phyloP scores from a whole-genome alignment of 306 rosid genomes.

The Corylus heterophylla region DNA sequence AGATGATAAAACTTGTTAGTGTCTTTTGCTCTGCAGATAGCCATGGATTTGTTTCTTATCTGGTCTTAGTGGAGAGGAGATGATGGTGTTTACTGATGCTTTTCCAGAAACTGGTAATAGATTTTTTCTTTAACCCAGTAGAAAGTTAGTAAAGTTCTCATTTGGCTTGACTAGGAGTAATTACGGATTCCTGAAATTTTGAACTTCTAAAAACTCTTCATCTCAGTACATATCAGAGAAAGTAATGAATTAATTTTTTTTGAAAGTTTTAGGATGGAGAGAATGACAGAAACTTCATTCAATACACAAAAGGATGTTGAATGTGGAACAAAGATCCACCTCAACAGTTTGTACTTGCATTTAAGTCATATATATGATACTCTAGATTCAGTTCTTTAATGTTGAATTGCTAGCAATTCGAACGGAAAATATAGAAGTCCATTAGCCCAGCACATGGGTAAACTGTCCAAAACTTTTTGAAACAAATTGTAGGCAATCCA shows the following conservation, averaged over 20 bases:
- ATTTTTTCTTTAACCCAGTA: neutral
- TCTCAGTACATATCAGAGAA: neutral
- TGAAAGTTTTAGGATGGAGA: neutral
- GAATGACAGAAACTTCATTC: neutral
- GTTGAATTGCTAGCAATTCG: too few species aligned
- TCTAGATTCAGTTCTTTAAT: too few species aligned
- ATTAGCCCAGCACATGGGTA: too few species aligned
- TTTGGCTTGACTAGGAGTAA: neutral
- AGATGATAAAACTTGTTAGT: neutral
- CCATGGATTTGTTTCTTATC: slow-evolving; percentile 88
- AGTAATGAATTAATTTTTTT: neutral
- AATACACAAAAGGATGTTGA: too few species aligned
- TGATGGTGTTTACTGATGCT: slow-evolving; percentile 91
- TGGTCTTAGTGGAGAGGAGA: slow-evolving; percentile 87
- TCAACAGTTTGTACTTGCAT: too few species aligned
- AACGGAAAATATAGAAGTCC: too few species aligned
- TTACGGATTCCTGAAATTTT: neutral
- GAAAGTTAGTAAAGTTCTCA: neutral
- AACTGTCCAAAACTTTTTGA: too few species aligned
- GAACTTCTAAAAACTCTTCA: too few species aligned
- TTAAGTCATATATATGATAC: too few species aligned
- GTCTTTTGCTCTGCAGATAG: slow-evolving; percentile 51
- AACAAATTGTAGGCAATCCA: too few species aligned
- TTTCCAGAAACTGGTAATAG: slow-evolving; percentile 74
- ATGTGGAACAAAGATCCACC: too few species aligned